Evolutionary conservation across 495 filamentous ascomycete genomes (phyloP).

Genomic region (Pseudevernia furfuracea): DNA sequence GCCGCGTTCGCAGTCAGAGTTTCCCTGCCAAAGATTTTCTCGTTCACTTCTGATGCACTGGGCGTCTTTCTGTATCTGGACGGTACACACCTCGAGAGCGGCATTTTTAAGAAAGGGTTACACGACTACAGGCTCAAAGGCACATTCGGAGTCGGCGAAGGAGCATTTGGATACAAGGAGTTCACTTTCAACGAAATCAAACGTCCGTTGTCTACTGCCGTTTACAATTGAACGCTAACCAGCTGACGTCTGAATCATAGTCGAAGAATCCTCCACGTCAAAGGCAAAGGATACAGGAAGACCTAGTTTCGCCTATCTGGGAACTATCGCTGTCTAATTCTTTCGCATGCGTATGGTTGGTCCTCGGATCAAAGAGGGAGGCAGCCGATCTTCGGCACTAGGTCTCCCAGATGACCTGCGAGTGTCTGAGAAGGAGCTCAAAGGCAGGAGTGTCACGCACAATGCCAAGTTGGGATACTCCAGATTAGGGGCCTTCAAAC

Average conservation of each 20-base stretch:
- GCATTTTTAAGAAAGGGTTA: background rate
- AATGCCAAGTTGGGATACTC: background rate
- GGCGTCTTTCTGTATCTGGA: background rate
- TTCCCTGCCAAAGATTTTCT: background rate
- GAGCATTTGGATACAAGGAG: background rate
- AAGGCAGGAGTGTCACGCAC: slow-evolving; percentile 7
- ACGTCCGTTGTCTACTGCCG: background rate
- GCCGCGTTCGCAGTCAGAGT: background rate
- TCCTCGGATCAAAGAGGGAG: too few species aligned
- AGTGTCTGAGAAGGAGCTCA: slow-evolving; percentile 6
- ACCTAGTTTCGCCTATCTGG: background rate
- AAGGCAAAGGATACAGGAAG: too few species aligned
- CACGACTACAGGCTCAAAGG: background rate
- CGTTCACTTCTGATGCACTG: background rate
- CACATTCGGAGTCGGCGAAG: background rate
- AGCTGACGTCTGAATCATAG: background rate
- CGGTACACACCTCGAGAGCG: background rate
- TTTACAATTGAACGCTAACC: background rate
- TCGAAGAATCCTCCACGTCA: background rate
- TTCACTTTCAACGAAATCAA: background rate
- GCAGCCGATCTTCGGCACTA: background rate
- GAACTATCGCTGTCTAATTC: background rate
- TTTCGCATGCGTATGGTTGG: background rate
- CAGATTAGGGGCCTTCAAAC: background rate
- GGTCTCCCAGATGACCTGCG: background rate